phyloP scores from a whole-genome alignment of 805 yeast species.

The Wickerhamia fluorescens region DNA sequence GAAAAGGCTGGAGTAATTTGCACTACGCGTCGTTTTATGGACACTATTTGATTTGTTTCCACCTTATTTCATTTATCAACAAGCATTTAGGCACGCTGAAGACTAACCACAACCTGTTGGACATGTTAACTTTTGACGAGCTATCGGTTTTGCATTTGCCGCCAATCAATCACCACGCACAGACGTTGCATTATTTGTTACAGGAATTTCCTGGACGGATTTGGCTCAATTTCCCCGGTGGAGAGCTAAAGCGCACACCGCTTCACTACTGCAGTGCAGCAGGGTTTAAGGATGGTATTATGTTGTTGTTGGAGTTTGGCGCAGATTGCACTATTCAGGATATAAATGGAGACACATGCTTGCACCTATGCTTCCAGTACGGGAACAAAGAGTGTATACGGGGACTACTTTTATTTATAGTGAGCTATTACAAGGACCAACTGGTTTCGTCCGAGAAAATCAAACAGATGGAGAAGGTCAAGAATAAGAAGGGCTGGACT shows the following conservation, averaged over 20 bases:
- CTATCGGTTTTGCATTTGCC: constrained; percentile 71
- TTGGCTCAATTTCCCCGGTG: constrained; percentile 52
- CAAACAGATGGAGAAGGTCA: constrained; percentile 40
- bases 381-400: constrained; percentile 50
- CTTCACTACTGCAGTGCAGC: constrained; percentile 59
- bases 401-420: constrained; percentile 14
- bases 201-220: constrained; percentile 34
- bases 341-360: constrained; percentile 27
- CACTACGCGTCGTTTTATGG: constrained; percentile 79
- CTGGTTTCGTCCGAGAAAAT: constrained; percentile 29
- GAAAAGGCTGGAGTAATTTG: constrained; percentile 75
- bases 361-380: constrained; percentile 46
- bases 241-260: constrained; percentile 46
- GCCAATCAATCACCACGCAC: constrained; percentile 50
- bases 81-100: constrained; percentile 15
- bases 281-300: constrained; percentile 58
- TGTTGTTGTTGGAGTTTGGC: constrained; percentile 61
- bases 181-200: constrained; percentile 65
- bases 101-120: constrained; percentile 15
- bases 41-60: constrained; percentile 58
- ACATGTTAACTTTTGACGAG: constrained; percentile 42
- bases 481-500: constrained; percentile 54
- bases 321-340: constrained; percentile 39
- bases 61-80: constrained; percentile 41
- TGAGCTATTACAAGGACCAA: constrained; percentile 5